phyloP scores from a whole-genome alignment of 495 filamentous ascomycete species.

The Tuber brumale region DNA sequence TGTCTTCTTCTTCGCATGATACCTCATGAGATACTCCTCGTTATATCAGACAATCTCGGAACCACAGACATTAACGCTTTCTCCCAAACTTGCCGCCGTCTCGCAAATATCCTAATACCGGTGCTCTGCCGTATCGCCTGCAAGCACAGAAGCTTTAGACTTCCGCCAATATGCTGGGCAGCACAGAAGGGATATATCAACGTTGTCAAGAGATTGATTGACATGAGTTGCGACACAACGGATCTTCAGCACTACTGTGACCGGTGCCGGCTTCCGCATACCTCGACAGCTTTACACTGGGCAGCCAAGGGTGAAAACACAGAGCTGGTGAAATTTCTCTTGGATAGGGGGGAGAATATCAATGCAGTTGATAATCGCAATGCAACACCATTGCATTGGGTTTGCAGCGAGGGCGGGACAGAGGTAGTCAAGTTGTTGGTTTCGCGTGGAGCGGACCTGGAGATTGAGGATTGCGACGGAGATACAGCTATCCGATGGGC shows the following conservation, averaged over 20 bases:
- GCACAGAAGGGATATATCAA: neutral
- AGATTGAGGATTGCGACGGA: neutral
- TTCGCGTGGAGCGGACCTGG: neutral
- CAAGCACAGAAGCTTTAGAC: neutral
- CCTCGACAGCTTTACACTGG: neutral
- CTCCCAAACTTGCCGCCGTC: neutral
- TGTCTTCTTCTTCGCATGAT: neutral
- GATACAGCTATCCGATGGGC: neutral
- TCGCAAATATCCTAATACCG: neutral
- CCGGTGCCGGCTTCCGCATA: neutral
- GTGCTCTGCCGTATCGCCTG: neutral
- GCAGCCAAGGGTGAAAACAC: neutral
- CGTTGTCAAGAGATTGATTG: neutral
- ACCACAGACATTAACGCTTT: neutral
- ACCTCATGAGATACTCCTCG: neutral
- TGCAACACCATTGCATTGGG: neutral
- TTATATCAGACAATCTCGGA: neutral
- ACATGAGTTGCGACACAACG: neutral
- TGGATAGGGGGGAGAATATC: neutral
- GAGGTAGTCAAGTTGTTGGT: neutral
- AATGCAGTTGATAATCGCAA: neutral
- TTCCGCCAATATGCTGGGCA: neutral
- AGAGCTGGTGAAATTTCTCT: neutral
- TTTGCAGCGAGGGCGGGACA: conserved; percentile 1
- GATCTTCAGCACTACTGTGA: neutral